Conservation (phyloP, 352 stramenopile genomes). For the Globisporangium alternatum region DNA sequence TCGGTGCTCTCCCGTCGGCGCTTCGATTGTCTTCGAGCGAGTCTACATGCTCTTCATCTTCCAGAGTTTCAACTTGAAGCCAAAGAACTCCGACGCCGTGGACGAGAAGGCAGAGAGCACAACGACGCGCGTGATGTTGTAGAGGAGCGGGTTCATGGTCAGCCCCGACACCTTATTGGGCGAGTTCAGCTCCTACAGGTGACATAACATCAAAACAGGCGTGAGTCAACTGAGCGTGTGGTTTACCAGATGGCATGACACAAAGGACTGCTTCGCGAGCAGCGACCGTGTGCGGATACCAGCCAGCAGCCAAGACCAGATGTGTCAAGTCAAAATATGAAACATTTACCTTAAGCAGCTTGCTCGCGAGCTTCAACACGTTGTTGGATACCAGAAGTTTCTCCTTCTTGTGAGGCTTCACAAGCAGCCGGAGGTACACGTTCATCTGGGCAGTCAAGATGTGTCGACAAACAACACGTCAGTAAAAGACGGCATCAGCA, state of each 20-base stretch:
- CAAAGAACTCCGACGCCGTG: conserved; percentile 87
- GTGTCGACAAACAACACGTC: background rate
- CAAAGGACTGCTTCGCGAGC: background rate
- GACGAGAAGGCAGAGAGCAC: conserved; percentile 89
- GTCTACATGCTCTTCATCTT: conserved; percentile 81
- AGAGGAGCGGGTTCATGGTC: conserved; percentile 89
- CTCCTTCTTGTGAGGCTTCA: conserved; percentile 87
- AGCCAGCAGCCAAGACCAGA: background rate
- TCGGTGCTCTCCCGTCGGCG: background rate
- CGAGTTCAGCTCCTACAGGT: conserved; percentile 80
- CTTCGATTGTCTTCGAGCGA: background rate
- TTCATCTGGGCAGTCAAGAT: conserved; percentile 59
- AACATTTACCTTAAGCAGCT: conserved; percentile 74
- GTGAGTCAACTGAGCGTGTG: background rate
- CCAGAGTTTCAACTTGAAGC: conserved; percentile 91
- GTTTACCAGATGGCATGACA: background rate
- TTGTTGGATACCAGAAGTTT: conserved; percentile 89
- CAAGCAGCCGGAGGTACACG: conserved; percentile 78
- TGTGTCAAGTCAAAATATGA: background rate
- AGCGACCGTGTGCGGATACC: background rate
- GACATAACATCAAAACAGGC: background rate
- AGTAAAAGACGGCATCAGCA: conserved; percentile 16
- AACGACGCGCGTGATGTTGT: conserved; percentile 88
- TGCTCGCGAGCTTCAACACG: conserved; percentile 89
- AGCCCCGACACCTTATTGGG: conserved; percentile 90